Evolutionary conservation across 2,329 filamentous ascomycete genomes (phyloP), one percentile per base, ranked within the genome.

Genomic region (Fusarium multiceps): DNA sequence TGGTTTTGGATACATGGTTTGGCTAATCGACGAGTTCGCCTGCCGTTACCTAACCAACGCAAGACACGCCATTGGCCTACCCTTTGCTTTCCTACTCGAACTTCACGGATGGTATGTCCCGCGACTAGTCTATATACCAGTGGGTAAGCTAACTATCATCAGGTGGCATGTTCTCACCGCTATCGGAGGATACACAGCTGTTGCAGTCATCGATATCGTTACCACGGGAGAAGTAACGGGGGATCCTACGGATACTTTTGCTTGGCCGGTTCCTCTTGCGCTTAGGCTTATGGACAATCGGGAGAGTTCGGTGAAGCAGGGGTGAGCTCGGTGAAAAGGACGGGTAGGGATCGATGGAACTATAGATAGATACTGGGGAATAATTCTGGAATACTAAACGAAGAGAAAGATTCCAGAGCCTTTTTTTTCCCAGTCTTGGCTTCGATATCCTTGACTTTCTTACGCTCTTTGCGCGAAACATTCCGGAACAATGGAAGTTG

Each of bases 91-190:
- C 21, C 45, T 82, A 0, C 66, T 82, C 4, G 81, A 83, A 61
- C 56, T 83, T 7, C 81, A 83, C 54, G 81, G 81, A 67, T 83
- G 81, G 81, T 82, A 75, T 27, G 77, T 18, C 7, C 1, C 8
- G 5, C 0, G 2, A 0, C 4, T 16, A 10, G 14, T 18, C 11
- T 14, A 11, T 2, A 16, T 10, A 1, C 3, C 34, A 37, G 34
- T 3, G 70, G 25, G 3, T 3, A 8, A 16, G 49, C 56, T 66
- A 20, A 66, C 11, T 12, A 0, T 2, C 1, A 13, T 18, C 14
- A 82, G 80, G 80, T 82, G 81, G 81, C 81, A 83, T 60, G 42
- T 82, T 8, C 77, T 82, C 8, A 83, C 81, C 6, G 79, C 78
- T 1, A 78, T 82, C 28, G 81, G 81, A 13, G 81, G 80, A 4